Evolutionary conservation across 495 filamentous ascomycete species (phyloP).

Genomic region (Neurospora sp.): DNA sequence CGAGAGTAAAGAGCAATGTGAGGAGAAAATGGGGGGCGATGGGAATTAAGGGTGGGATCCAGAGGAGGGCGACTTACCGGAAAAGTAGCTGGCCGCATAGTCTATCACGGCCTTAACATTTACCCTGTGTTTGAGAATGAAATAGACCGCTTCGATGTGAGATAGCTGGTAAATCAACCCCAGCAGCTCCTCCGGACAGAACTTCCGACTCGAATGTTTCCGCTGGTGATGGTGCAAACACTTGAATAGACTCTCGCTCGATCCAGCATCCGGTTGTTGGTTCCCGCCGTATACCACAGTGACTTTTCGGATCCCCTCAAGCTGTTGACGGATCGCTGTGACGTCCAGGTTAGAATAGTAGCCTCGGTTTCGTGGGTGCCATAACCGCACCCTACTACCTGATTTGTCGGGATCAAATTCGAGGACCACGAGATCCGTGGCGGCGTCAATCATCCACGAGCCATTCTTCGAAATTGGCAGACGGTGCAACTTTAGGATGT

Average conservation of each 20-base stretch:
- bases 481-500: neutral
- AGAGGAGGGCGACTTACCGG: neutral
- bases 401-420: neutral
- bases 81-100: neutral
- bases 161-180: conserved; percentile 14
- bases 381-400: neutral
- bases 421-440: conserved; percentile 2
- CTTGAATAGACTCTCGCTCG: neutral
- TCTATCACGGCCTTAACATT: neutral
- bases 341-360: too few species aligned
- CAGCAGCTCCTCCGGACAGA: conserved; percentile 8
- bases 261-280: neutral
- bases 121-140: conserved; percentile 2
- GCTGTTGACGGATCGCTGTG: neutral
- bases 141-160: conserved; percentile 13
- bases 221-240: neutral
- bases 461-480: neutral
- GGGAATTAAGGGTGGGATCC: too few species aligned
- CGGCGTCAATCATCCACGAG: neutral
- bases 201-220: neutral
- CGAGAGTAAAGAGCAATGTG: too few species aligned
- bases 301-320: neutral
- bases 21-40: too few species aligned
- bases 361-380: neutral
- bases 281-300: neutral